Base-by-base conservation (phyloP, 306 rosid genomes). In the Quercus glauca region DNA sequence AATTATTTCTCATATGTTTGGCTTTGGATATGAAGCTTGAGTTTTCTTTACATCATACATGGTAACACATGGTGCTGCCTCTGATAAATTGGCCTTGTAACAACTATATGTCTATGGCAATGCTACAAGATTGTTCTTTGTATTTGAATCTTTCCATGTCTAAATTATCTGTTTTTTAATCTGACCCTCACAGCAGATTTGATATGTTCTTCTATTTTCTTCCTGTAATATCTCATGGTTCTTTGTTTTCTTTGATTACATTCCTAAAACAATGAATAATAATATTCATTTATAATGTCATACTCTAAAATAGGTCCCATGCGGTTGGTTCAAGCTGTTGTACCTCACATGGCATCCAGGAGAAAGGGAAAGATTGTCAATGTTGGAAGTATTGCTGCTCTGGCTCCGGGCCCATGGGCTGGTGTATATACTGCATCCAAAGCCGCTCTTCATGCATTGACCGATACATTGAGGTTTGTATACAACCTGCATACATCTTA, bases 241-340 rank as follows among this genome's bases (percentile, higher is more conserved):
- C 49, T 15, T 33, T 29, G 14, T 17, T 65, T 17, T 17, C 5
- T 26, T 63, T 29, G 15, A 65, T 5, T 29, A 33, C 13, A 1
- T 19, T 67, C 14, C 19, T 33, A 67, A 28, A 64, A 31, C 18
- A 49, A 13, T 8, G 71, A 15, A 31, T 65, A 7, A 65, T 6
- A 29, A 17, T 43, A 8, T 65, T 60, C 2, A 14, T 60, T 60
- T 23, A 25, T 23, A 28, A 49, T 58, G 51, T 52, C 77, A 23
- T 64, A 20, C 1, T 52, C 3, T 65, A 17, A 55, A 41, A 69
- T 83, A 92, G 99, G 99, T 84, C 61, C 94, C 29, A 75, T 95
- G 83, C 91, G 97, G 83, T 84, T 95, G 91, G 86, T 92, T 80
- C 99, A 95, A 85, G 89, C 96, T 52, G 96, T 90, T 79, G 85